These are phyloP conservation scores for Selaginella tamariscina DNA, from an alignment of 75 land plant genomes.

Conservation along the genomic window DNA sequence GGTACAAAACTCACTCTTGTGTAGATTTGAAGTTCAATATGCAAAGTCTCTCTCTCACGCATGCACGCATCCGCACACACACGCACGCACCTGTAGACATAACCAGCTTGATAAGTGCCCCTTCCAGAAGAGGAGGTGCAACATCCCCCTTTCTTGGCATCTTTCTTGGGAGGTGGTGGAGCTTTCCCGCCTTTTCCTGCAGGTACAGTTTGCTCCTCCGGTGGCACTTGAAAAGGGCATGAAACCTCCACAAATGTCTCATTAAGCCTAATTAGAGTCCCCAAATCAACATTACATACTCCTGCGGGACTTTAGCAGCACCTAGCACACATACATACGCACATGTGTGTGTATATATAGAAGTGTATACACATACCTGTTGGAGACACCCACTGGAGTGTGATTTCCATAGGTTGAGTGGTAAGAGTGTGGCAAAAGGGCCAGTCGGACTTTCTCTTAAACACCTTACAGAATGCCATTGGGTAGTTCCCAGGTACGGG, in stretches of 20 bases:
- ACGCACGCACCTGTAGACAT: too few species aligned
- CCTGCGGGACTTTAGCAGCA: background rate
- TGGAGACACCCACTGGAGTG: conserved; percentile 27
- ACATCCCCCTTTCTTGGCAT: conserved; percentile 1
- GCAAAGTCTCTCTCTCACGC: too few species aligned
- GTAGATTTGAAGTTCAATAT: too few species aligned
- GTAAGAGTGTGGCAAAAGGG: conserved; percentile 18
- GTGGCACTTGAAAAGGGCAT: conserved; percentile 2
- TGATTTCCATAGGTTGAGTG: conserved; percentile 13
- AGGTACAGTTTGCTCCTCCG: conserved; percentile 1
- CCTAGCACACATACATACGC: conserved; percentile 15
- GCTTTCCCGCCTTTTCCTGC: background rate
- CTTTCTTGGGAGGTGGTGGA: background rate
- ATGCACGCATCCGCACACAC: too few species aligned
- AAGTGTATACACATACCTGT: conserved; percentile 10
- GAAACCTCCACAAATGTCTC: conserved; percentile 1
- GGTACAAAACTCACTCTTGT: too few species aligned
- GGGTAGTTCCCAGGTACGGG: background rate
- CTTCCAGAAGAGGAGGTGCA: conserved; percentile 9
- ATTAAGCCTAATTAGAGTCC: background rate
- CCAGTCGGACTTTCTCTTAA: conserved; percentile 16
- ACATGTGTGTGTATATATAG: conserved; percentile 4
- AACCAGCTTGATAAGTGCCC: conserved; percentile 18
- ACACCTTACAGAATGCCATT: conserved; percentile 6
- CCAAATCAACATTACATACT: background rate